Evolutionary conservation across 176 grass and related monocot species (phyloP).

Genomic region (Saccharum spontaneum): DNA sequence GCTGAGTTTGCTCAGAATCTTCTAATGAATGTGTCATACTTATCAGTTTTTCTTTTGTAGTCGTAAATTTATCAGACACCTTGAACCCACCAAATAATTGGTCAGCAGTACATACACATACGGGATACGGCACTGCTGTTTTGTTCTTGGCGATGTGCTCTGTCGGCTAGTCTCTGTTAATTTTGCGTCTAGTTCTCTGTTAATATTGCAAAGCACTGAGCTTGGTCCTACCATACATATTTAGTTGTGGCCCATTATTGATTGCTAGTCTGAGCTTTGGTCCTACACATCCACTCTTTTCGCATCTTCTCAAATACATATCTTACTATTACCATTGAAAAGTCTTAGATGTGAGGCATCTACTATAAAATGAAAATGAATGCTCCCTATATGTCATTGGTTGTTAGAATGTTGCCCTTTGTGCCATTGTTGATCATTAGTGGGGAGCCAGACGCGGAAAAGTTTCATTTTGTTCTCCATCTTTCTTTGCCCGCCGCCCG

Average conservation of each 20-base stretch:
- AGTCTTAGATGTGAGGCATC: neutral
- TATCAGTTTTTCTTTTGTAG: neutral
- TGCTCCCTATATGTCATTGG: neutral
- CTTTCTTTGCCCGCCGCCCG: too few relatives aligned
- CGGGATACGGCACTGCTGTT: neutral
- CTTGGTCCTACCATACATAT: constrained; percentile 11
- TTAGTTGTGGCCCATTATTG: constrained; percentile 10
- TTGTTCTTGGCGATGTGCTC: neutral
- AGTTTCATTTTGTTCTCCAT: neutral
- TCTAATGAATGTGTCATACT: neutral
- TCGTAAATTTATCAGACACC: neutral
- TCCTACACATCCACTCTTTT: neutral
- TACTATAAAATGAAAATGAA: neutral
- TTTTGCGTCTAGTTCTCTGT: neutral
- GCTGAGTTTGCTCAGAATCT: neutral
- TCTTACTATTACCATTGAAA: neutral
- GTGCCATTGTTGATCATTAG: neutral
- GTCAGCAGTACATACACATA: neutral
- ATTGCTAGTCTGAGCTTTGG: neutral
- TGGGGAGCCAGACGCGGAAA: neutral
- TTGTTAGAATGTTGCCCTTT: neutral
- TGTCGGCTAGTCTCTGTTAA: neutral
- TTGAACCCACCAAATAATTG: neutral
- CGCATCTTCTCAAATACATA: neutral
- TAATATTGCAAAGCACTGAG: neutral